phyloP scores from a whole-genome alignment of 805 yeast genomes.

The Pichia manshurica region DNA sequence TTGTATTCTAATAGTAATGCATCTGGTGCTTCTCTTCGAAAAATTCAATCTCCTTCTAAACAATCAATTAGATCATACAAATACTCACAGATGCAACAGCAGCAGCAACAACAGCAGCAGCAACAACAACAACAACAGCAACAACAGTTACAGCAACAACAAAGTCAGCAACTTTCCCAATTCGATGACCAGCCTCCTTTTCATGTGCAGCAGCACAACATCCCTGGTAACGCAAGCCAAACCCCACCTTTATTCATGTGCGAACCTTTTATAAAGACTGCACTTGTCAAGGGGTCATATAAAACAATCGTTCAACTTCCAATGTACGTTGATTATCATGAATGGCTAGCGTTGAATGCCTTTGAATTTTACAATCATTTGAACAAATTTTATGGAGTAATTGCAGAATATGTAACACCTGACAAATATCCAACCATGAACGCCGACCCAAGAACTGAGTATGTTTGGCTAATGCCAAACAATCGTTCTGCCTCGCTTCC shows the following conservation, averaged over 20 bases:
- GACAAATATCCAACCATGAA: constrained; percentile 89
- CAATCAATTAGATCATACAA: constrained; percentile 36
- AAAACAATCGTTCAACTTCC: constrained; percentile 94
- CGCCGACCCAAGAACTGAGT: constrained; percentile 90
- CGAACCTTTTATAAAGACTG: constrained; percentile 91
- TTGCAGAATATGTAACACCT: constrained; percentile 86
- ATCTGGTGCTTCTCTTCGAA: constrained; percentile 43
- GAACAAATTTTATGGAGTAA: constrained; percentile 84
- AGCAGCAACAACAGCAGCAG: constrained; percentile 25
- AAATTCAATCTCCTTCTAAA: constrained; percentile 41
- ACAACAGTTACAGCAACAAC: constrained; percentile 17
- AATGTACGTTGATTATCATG: constrained; percentile 87
- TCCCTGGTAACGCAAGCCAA: constrained; percentile 18
- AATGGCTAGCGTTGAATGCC: constrained; percentile 91
- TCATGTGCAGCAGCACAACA: constrained; percentile 10
- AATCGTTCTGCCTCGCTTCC: constrained; percentile 83
- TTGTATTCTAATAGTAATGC: constrained; percentile 37
- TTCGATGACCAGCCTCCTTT: constrained; percentile 18
- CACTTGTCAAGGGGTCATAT: constrained; percentile 93
- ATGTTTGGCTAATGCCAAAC: constrained; percentile 70
- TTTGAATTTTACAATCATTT: constrained; percentile 85
- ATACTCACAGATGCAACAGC: constrained; percentile 11
- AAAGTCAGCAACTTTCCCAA: constrained; percentile 16
- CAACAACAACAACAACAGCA: constrained; percentile 30
- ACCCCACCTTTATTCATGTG: constrained; percentile 65